Conservation (phyloP, 2,329 filamentous ascomycete genomes). For the Alternaria sp. region DNA sequence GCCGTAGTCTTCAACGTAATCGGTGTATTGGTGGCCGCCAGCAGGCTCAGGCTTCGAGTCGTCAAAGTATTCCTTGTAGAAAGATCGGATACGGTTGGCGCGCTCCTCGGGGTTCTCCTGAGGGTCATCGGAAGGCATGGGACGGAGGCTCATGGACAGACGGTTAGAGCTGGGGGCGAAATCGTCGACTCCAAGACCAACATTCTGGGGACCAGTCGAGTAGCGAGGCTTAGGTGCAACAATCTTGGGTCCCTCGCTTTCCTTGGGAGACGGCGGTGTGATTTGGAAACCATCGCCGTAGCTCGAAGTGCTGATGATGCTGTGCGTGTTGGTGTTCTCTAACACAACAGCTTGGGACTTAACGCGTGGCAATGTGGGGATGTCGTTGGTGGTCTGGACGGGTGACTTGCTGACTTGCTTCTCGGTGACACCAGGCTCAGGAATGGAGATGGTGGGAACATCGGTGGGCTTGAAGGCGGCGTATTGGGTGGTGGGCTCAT, state of each 20-base stretch:
- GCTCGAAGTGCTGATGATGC: constrained; percentile 58
- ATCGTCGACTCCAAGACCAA: constrained; percentile 40
- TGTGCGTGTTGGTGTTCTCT: constrained; percentile 41
- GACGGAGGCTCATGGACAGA: constrained; percentile 71
- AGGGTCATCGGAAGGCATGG: constrained; percentile 84
- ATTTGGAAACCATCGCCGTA: constrained; percentile 63
- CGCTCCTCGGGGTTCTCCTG: constrained; percentile 91
- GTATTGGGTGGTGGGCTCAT: constrained; percentile 33
- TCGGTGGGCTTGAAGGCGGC: constrained; percentile 46
- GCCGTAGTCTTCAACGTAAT: constrained; percentile 79
- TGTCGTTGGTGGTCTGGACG: constrained; percentile 24
- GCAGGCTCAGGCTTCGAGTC: constrained; percentile 66
- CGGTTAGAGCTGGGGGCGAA: constrained; percentile 53
- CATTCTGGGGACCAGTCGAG: constrained; percentile 19
- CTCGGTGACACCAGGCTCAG: constrained; percentile 25
- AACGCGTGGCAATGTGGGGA: constrained; percentile 34
- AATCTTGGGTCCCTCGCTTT: constrained; percentile 28
- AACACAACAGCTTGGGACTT: constrained; percentile 47
- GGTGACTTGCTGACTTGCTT: constrained; percentile 35
- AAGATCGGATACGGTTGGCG: constrained; percentile 95
- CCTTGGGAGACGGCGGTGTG: constrained; percentile 51
- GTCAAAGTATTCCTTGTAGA: constrained; percentile 99
- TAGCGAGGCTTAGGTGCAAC: constrained; percentile 39
- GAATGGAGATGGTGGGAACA: constrained; percentile 33
- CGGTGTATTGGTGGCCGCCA: constrained; percentile 46